Evolutionary conservation across 2,329 filamentous ascomycete genomes (phyloP).

Genomic region (Penicillium carneum): DNA sequence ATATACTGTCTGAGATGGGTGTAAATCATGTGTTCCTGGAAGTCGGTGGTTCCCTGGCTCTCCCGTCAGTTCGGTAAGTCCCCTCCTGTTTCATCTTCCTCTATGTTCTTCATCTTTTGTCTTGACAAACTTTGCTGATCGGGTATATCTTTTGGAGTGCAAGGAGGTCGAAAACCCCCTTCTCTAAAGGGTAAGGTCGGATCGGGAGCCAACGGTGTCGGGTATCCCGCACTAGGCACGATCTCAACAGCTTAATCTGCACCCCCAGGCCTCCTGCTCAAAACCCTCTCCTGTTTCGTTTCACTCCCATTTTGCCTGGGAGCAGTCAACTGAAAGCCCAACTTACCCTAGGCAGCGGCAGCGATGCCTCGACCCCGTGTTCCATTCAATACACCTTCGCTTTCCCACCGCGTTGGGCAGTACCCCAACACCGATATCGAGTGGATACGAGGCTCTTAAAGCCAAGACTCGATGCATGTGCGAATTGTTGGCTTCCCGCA

Average conservation of each 20-base stretch:
- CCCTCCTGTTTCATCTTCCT: slow-evolving; percentile 6
- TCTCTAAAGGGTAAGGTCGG: slow-evolving; percentile 11
- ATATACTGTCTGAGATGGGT: not conserved
- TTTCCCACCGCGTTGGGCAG: not conserved
- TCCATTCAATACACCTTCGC: not conserved
- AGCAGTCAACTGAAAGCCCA: not conserved
- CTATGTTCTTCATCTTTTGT: not conserved
- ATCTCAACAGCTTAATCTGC: slow-evolving; percentile 14
- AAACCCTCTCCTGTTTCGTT: not conserved
- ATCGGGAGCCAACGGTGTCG: slow-evolving; percentile 11
- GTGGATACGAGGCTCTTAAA: slow-evolving; percentile 4
- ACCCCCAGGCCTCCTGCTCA: not conserved
- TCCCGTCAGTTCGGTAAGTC: slow-evolving; percentile 16
- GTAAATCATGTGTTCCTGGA: slow-evolving; percentile 8
- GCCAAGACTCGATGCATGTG: not conserved
- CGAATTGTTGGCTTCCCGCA: not conserved
- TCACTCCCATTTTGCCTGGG: not conserved
- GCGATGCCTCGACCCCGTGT: not conserved
- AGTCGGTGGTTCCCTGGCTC: not conserved
- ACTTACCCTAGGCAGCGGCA: not conserved
- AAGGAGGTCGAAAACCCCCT: not conserved
- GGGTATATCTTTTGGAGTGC: not conserved
- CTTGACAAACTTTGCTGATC: not conserved
- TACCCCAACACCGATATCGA: not conserved
- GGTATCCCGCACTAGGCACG: slow-evolving; percentile 11